phyloP scores from a whole-genome alignment of 2,329 filamentous ascomycete genomes.

The Stagonosporopsis cucurbitacearum region DNA sequence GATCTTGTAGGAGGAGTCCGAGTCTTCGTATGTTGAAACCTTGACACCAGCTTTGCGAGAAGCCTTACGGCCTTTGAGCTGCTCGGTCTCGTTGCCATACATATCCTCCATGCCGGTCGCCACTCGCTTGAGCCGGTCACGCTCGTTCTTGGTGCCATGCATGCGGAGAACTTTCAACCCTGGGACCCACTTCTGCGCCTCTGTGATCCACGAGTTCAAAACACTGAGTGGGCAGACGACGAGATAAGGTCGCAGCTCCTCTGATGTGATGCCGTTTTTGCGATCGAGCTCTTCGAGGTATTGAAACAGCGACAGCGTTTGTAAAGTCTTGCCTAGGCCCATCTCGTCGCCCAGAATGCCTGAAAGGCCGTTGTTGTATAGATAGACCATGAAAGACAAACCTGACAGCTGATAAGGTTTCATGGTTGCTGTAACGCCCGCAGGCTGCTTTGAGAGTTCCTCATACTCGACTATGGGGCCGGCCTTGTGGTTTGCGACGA shows the following conservation, averaged over 20 bases:
- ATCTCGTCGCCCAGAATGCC: constrained; percentile 98
- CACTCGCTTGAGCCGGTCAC: constrained; percentile 72
- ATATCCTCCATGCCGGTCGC: constrained; percentile 55
- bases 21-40: constrained; percentile 37
- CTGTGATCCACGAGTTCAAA: constrained; percentile 95
- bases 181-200: constrained; percentile 98
- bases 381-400: constrained; percentile 96
- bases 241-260: constrained; percentile 85
- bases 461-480: constrained; percentile 49
- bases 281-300: constrained; percentile 94
- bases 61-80: constrained; percentile 87
- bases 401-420: constrained; percentile 99
- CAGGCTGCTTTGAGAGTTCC: constrained; percentile 52
- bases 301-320: constrained; percentile 95
- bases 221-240: constrained; percentile 97
- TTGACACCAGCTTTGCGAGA: constrained; percentile 74
- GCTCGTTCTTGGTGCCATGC: constrained; percentile 85
- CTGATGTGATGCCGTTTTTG: constrained; percentile 41
- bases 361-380: constrained; percentile 99
- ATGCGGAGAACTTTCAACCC: constrained; percentile 85
- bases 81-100: constrained; percentile 61
- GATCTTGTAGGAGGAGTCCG: constrained; percentile 55
- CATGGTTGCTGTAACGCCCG: constrained; percentile 61
- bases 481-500: constrained; percentile 33
- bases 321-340: constrained; percentile 99